Evolutionary conservation across 495 filamentous ascomycete genomes (phyloP).

Genomic region (Letharia lupina): DNA sequence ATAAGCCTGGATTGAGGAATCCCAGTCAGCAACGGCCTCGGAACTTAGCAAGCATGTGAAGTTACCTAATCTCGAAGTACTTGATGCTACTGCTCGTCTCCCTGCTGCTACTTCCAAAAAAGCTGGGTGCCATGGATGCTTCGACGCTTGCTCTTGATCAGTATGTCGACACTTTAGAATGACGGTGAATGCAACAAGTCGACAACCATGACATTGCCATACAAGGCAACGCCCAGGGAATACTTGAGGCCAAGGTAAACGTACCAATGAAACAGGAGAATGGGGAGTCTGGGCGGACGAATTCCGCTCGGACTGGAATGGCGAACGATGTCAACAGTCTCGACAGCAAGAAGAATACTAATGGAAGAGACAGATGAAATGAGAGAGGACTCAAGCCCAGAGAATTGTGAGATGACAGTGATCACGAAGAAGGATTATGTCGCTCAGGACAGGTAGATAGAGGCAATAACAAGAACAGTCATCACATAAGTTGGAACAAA

Average conservation of each 20-base stretch:
- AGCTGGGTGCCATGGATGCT: conserved; percentile 39
- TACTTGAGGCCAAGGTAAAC: neutral
- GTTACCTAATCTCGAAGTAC: conserved; percentile 50
- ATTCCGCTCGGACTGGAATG: neutral
- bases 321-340: neutral
- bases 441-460: neutral
- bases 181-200: neutral
- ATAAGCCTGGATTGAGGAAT: conserved; percentile 50
- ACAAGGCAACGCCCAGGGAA: neutral
- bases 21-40: neutral
- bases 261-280: conserved; percentile 1
- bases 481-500: conserved; percentile 10
- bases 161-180: neutral
- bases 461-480: neutral
- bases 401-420: neutral
- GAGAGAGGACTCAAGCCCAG: neutral
- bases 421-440: neutral
- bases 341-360: neutral
- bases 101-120: conserved; percentile 41
- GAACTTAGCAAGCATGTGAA: conserved; percentile 1
- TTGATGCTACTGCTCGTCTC: conserved; percentile 42
- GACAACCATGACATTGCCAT: neutral
- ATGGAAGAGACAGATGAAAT: neutral
- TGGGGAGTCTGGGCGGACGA: neutral
- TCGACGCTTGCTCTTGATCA: conserved; percentile 6